Evolutionary conservation across 768 basidiomycete species (phyloP), one percentile per base, ranked within the genome.

Genomic region (Boletus sensibilis): DNA sequence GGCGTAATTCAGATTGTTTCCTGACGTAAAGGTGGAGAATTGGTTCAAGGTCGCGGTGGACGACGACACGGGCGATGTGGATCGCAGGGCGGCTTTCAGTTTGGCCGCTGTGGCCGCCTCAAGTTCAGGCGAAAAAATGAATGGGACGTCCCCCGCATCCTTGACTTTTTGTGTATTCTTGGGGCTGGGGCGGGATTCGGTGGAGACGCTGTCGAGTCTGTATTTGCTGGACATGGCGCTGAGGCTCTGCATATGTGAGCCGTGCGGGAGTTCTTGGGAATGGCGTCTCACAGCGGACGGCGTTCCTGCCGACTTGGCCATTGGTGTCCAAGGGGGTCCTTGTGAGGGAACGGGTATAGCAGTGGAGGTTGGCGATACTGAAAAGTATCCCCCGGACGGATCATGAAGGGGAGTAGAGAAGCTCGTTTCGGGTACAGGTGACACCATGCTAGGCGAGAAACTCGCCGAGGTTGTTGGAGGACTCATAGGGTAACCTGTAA

Each of bases 61-160:
- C 12, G 50, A 23, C 23, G 56, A 21, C 29, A 50, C n/a, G 2
- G 64, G 47, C 9, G 64, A 45, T 0, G 63, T 59, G 3, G 58
- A 59, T 44, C 71, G 69, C 20, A 70, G 33, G 1, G 48, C 69
- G 1, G 67, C 69, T 21, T 71, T 57, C 12, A 71, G 52, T 13
- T 61, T 71, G 21, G 69, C 69, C 5, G 69, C 64, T 3, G 70
- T 66, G 0, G 53, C 69, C 16, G 68, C 69, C 53, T 70, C 69
- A 7, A 68, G 59, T n/a, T 71, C 70, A 2, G 68, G 52, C 2
- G 68, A 72, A 25, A 72, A 70, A 3, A 71, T 68, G n/a, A 71
- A 71, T 0, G 69, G 69, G 11, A 65, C 64, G 37, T 71, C 69
- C 1, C 69, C 69, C 0, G 71, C 69, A 27, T 71, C 69, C 55